These are phyloP conservation scores for Ramaria rubella DNA, from an alignment of 768 basidiomycete species.

Conservation along the genomic window DNA sequence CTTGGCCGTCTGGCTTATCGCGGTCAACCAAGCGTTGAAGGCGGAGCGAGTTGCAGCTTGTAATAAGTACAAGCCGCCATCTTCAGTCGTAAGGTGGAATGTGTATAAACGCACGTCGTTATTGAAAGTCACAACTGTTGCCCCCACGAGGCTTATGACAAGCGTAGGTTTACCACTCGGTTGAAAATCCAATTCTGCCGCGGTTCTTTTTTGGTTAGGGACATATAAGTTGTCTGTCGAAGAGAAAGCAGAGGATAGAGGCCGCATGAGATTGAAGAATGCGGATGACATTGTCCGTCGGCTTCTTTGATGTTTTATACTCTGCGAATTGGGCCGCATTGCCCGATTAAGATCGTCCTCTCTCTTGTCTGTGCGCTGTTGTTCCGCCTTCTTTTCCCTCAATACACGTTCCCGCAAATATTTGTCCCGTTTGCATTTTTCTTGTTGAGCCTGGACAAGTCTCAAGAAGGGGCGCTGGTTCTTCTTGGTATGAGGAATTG, in stretches of 20 bases:
- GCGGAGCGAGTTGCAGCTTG: constrained; percentile 68
- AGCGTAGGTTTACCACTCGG: constrained; percentile 69
- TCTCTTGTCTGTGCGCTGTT: constrained; percentile 61
- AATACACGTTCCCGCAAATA: constrained; percentile 59
- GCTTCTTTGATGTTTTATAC: constrained; percentile 70
- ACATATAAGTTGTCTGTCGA: constrained; percentile 40
- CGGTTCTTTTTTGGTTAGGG: constrained; percentile 43
- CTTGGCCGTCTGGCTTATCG: constrained; percentile 63
- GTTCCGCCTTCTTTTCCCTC: constrained; percentile 73
- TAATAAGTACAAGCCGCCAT: constrained; percentile 76
- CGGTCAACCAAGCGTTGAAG: constrained; percentile 72
- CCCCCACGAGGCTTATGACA: constrained; percentile 68
- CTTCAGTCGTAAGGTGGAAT: constrained; percentile 80
- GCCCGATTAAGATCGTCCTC: constrained; percentile 72
- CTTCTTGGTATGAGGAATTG: constrained; percentile 41
- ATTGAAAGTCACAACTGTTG: constrained; percentile 60
- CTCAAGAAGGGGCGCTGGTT: constrained; percentile 58
- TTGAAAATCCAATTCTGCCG: constrained; percentile 69
- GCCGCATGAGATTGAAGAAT: constrained; percentile 82
- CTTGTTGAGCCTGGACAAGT: constrained; percentile 58
- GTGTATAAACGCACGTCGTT: constrained; percentile 79
- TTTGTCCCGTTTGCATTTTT: constrained; percentile 77
- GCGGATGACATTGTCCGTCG: constrained; percentile 83
- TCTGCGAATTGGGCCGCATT: constrained; percentile 47
- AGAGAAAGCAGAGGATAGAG: constrained; percentile 79